phyloP scores from a whole-genome alignment of 495 filamentous ascomycete species.

The Neurospora sp. region DNA sequence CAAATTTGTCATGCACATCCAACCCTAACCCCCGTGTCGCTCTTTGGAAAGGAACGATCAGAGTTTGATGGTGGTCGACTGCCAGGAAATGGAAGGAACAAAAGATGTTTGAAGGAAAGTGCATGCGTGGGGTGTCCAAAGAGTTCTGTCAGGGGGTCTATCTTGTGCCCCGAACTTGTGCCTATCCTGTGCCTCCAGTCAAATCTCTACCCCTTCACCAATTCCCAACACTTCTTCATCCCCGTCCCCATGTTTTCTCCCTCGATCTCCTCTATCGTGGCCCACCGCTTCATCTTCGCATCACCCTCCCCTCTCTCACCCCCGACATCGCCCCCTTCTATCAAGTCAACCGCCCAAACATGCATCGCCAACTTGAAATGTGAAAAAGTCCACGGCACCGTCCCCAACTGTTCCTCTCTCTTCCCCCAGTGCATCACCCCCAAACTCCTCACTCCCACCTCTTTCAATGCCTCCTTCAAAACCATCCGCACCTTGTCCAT shows the following conservation, averaged over 20 bases:
- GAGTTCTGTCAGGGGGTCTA: no score
- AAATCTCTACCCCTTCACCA: conserved; percentile 10
- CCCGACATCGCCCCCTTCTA: neutral
- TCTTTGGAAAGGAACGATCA: neutral
- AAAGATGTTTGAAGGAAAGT: neutral
- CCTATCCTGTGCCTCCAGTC: neutral
- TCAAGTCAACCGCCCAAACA: conserved; percentile 31
- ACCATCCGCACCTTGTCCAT: conserved; percentile 14
- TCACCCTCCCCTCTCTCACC: neutral
- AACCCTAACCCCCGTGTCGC: neutral
- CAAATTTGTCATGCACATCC: neutral
- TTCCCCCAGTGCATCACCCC: neutral
- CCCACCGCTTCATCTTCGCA: conserved; percentile 20
- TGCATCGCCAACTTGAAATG: conserved; percentile 39
- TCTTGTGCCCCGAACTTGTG: neutral
- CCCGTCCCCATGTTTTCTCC: conserved; percentile 37
- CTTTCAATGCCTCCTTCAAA: conserved; percentile 16
- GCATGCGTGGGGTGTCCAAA: neutral
- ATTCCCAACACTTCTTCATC: conserved; percentile 38
- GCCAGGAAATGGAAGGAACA: neutral
- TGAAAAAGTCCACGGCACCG: conserved; percentile 37
- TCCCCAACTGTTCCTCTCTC: conserved; percentile 22
- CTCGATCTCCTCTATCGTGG: conserved; percentile 19
- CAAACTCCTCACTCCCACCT: conserved; percentile 4
- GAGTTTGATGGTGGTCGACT: no score